These are phyloP conservation scores for Acrodontium crateriforme DNA, from an alignment of 2,329 filamentous ascomycete species.

Conservation along the genomic window DNA sequence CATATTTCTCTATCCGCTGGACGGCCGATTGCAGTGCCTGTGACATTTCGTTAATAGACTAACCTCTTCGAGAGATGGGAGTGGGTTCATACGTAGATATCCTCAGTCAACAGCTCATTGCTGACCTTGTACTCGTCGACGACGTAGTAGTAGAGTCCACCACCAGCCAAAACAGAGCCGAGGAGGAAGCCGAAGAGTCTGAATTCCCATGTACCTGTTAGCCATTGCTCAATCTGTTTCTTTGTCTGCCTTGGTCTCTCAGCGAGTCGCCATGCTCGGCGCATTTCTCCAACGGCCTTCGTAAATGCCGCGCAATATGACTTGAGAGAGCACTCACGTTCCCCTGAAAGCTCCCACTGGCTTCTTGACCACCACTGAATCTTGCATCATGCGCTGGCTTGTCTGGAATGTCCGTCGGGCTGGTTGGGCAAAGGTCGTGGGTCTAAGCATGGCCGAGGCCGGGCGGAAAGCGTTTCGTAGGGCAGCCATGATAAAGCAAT, in stretches of 20 bases:
- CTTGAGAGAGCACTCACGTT: constrained; percentile 43
- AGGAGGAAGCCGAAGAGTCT: constrained; percentile 88
- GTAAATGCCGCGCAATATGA: too few relatives aligned
- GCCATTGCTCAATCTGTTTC: background rate
- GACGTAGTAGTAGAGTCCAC: constrained; percentile 80
- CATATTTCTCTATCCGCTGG: constrained; percentile 71
- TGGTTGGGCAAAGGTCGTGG: constrained; percentile 5
- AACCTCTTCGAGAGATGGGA: too few relatives aligned
- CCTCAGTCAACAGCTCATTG: constrained; percentile 85
- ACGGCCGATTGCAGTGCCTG: constrained; percentile 81
- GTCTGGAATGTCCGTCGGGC: constrained; percentile 26
- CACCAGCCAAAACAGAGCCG: constrained; percentile 65
- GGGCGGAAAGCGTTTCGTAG: too few relatives aligned
- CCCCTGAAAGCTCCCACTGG: constrained; percentile 59
- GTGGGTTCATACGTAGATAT: constrained; percentile 72
- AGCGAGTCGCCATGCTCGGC: too few relatives aligned
- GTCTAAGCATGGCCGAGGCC: too few relatives aligned
- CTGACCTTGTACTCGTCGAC: constrained; percentile 85
- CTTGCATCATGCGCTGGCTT: constrained; percentile 9
- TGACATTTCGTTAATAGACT: constrained; percentile 1
- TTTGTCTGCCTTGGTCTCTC: background rate
- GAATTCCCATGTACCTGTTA: constrained; percentile 4
- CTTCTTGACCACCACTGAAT: constrained; percentile 36
- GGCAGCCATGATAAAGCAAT: background rate
- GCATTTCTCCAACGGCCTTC: too few relatives aligned